Evolutionary conservation across 306 rosid species (phyloP).

Genomic region (Hippophae tibetana): DNA sequence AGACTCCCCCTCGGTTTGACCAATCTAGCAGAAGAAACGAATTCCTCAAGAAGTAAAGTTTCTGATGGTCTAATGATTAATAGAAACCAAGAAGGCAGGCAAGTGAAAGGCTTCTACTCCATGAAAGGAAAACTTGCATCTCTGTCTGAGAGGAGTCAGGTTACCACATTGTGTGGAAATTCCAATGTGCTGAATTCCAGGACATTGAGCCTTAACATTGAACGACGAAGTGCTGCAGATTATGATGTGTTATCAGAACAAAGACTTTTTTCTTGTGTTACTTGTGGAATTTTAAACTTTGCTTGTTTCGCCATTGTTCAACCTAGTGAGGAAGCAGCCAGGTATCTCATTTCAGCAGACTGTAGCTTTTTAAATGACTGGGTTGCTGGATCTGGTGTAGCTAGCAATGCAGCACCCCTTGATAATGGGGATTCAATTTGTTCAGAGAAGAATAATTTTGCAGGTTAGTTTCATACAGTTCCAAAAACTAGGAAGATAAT

Average conservation of each 20-base stretch:
- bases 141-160: conserved; percentile 36
- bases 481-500: not conserved
- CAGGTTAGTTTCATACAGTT: conserved; percentile 45
- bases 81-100: conserved; percentile 38
- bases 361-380: conserved; percentile 82
- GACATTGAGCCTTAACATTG: conserved; percentile 24
- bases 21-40: conserved; percentile 39
- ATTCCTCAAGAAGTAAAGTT: conserved; percentile 47
- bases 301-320: conserved; percentile 86
- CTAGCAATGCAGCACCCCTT: conserved; percentile 28
- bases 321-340: conserved; percentile 79
- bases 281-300: conserved; percentile 90
- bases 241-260: conserved; percentile 70
- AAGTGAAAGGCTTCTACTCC: conserved; percentile 42
- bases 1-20: conserved; percentile 34
- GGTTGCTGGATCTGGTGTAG: conserved; percentile 59
- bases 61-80: conserved; percentile 50
- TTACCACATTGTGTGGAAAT: conserved; percentile 35
- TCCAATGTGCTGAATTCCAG: conserved; percentile 38
- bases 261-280: conserved; percentile 88
- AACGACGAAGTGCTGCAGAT: conserved; percentile 33
- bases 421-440: conserved; percentile 30
- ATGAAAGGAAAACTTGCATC: conserved; percentile 45
- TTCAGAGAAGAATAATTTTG: conserved; percentile 25
- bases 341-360: conserved; percentile 85